A percentile compares a stretch with the other conserved stretches of the same genome.
phyloP scores from a whole-genome alignment of 2,329 filamentous ascomycete species.

The Fusarium tjaetaba region DNA sequence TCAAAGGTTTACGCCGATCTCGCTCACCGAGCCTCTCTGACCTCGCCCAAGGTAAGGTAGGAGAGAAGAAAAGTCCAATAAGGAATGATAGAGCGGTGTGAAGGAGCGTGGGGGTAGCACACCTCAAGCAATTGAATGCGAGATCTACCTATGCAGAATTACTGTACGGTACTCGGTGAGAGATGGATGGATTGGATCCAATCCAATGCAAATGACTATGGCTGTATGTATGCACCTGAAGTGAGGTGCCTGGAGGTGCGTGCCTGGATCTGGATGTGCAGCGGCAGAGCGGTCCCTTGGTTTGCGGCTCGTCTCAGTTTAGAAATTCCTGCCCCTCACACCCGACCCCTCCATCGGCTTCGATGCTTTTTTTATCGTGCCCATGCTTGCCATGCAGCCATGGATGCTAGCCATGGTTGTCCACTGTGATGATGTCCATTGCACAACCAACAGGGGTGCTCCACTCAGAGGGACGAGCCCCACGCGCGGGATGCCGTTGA shows the following conservation, averaged over 20 bases:
- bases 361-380: neutral
- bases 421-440: constrained; percentile 31
- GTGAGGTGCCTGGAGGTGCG: constrained; percentile 1
- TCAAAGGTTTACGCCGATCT: constrained; percentile 8
- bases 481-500: constrained; percentile 10
- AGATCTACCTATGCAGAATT: constrained; percentile 25
- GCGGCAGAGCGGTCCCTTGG: constrained; percentile 3
- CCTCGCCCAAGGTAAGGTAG: neutral
- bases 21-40: constrained; percentile 20
- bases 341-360: constrained; percentile 5
- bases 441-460: constrained; percentile 17
- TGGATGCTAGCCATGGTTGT: neutral
- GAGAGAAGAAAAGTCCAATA: neutral
- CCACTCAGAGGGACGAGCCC: constrained; percentile 21
- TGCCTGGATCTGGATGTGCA: constrained; percentile 6
- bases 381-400: neutral
- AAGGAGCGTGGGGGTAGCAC: constrained; percentile 11
- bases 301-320: constrained; percentile 8
- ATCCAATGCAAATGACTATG: neutral
- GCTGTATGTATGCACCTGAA: constrained; percentile 23
- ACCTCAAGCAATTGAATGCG: constrained; percentile 18
- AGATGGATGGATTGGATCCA: neutral
- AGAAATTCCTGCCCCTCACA: constrained; percentile 20
- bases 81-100: constrained; percentile 27
- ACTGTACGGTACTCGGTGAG: constrained; percentile 13